Conservation (phyloP, 257 asterid species). For the Scutellaria baicalensis region DNA sequence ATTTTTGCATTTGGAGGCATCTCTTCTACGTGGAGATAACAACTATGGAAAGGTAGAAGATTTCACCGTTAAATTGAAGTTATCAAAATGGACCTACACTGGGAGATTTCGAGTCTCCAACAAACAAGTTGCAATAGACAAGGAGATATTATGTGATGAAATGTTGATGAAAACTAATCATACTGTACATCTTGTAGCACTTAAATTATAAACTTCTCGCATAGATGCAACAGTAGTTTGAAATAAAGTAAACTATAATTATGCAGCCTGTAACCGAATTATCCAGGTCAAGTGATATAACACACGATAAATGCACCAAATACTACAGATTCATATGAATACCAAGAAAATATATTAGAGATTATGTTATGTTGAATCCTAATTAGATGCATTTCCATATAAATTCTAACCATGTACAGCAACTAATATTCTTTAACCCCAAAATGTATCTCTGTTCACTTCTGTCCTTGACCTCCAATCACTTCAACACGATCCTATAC, state of each 20-base stretch:
- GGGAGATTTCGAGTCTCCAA: too few relatives aligned
- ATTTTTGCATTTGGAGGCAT: slow-evolving; percentile 22
- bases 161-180: neutral
- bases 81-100: neutral
- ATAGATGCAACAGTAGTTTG: neutral
- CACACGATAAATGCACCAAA: neutral
- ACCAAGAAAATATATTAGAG: neutral
- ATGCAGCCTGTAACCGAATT: neutral
- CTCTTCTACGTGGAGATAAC: neutral
- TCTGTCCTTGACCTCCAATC: neutral
- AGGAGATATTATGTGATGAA: neutral
- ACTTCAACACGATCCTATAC: neutral
- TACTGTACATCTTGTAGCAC: neutral
- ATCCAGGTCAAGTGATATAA: neutral
- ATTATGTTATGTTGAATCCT: neutral
- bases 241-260: neutral
- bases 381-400: neutral
- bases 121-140: neutral
- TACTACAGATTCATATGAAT: neutral
- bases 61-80: neutral
- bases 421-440: neutral
- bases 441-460: neutral
- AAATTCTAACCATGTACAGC: neutral
- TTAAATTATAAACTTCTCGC: neutral
- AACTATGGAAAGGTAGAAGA: neutral